phyloP scores from a whole-genome alignment of 2,329 filamentous ascomycete genomes.

The Fusarium veterinarium region DNA sequence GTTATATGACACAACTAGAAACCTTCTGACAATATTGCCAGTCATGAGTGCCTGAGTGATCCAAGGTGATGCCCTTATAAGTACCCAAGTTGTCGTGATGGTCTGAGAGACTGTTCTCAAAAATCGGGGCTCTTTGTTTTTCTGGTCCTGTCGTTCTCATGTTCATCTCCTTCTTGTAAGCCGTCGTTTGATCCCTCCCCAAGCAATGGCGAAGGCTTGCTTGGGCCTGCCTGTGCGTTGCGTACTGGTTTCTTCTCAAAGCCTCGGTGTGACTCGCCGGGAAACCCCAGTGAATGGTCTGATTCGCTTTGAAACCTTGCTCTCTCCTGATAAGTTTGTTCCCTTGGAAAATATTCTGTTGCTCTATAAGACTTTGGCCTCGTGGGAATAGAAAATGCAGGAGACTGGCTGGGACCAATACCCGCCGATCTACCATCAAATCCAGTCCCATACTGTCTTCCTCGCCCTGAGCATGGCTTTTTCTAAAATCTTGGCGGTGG shows the following conservation, averaged over 20 bases:
- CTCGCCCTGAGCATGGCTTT: background rate
- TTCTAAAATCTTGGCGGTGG: background rate
- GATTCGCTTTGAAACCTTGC: background rate
- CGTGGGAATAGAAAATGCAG: background rate
- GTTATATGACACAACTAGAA: conserved; percentile 1
- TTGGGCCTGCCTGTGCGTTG: background rate
- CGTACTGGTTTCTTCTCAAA: background rate
- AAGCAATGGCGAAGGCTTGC: background rate
- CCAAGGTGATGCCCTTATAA: conserved; percentile 10
- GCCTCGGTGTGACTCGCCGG: background rate
- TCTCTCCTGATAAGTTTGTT: background rate
- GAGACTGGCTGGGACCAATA: background rate
- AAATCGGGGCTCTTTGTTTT: background rate
- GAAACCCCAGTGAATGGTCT: background rate
- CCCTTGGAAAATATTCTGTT: background rate
- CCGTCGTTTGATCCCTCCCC: background rate
- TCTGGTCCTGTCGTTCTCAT: background rate
- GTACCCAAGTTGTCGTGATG: conserved; percentile 26
- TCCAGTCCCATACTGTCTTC: background rate
- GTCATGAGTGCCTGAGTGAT: conserved; percentile 25
- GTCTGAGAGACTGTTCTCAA: background rate
- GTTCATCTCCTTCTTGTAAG: background rate
- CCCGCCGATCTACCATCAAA: background rate
- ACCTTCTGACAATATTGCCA: conserved; percentile 6
- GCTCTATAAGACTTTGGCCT: background rate